A percentile compares a stretch with the other conserved stretches of the same genome.
Evolutionary conservation across 1,284 basidiomycete species (phyloP).

Genomic region (Chalciporus sp.): DNA sequence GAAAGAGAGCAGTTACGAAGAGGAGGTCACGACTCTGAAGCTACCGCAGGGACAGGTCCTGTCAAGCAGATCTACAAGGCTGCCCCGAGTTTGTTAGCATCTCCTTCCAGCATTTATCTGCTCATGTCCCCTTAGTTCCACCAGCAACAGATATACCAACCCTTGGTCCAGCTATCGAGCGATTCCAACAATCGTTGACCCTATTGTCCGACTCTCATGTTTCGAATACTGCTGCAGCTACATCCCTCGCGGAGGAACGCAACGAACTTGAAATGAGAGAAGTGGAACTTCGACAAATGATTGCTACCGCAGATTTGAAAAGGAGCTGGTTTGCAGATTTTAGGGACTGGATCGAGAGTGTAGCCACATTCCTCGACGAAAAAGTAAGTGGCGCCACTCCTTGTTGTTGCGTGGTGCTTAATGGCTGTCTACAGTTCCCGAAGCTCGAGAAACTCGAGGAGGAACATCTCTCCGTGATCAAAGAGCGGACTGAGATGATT

Average conservation of each 20-base stretch:
- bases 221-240: constrained; percentile 62
- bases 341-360: constrained; percentile 83
- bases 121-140: constrained; percentile 53
- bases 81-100: constrained; percentile 63
- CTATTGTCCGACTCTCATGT: constrained; percentile 73
- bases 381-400: constrained; percentile 58
- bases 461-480: constrained; percentile 73
- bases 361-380: constrained; percentile 89
- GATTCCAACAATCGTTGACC: constrained; percentile 64
- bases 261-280: constrained; percentile 75
- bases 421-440: constrained; percentile 64
- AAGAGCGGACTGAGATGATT: constrained; percentile 76
- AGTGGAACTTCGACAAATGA: constrained; percentile 77
- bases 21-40: constrained; percentile 55
- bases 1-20: constrained; percentile 84
- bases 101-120: background rate
- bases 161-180: constrained; percentile 57
- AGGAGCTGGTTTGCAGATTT: constrained; percentile 87
- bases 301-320: constrained; percentile 79
- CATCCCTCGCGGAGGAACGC: constrained; percentile 69
- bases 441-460: constrained; percentile 84
- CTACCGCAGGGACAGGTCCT: constrained; percentile 30
- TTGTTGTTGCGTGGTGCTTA: constrained; percentile 5
- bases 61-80: constrained; percentile 69
- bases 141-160: constrained; percentile 58